phyloP scores from a whole-genome alignment of 306 rosid species.

The Clitoria ternatea region DNA sequence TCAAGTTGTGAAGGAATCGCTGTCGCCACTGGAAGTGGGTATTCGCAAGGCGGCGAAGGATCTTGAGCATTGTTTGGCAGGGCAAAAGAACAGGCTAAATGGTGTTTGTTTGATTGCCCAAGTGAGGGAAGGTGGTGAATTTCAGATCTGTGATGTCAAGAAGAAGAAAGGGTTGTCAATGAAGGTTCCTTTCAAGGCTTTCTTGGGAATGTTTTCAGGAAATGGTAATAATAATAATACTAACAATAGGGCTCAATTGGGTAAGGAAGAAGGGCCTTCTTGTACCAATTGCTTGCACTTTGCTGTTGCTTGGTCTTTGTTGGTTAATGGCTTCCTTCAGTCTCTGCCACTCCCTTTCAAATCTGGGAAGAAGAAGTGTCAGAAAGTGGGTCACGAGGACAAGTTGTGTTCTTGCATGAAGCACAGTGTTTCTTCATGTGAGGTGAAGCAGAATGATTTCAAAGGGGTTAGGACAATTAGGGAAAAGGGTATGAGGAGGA shows the following conservation, averaged over 20 bases:
- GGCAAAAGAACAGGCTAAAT: slow-evolving; percentile 43
- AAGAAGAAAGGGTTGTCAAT: slow-evolving; percentile 59
- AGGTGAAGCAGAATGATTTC: slow-evolving; percentile 49
- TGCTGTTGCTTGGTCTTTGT: slow-evolving; percentile 75
- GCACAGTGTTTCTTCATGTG: slow-evolving; percentile 48
- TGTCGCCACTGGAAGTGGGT: slow-evolving; percentile 75
- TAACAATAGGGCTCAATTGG: slow-evolving; percentile 36
- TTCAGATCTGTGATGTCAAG: slow-evolving; percentile 62
- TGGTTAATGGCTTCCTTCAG: slow-evolving; percentile 69
- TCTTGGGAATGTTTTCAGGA: slow-evolving; percentile 57
- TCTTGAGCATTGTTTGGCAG: slow-evolving; percentile 77
- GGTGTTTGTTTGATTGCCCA: slow-evolving; percentile 48
- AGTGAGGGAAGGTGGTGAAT: slow-evolving; percentile 45
- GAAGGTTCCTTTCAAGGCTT: slow-evolving; percentile 66
- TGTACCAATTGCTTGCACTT: slow-evolving; percentile 77
- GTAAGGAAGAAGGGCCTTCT: slow-evolving; percentile 60
- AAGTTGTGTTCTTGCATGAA: slow-evolving; percentile 44
- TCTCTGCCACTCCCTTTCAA: slow-evolving; percentile 80
- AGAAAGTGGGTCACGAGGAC: slow-evolving; percentile 56
- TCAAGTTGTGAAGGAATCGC: slow-evolving; percentile 68
- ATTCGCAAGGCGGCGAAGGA: slow-evolving; percentile 79
- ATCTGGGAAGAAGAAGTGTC: slow-evolving; percentile 60
- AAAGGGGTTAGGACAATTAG: slow-evolving; percentile 32
- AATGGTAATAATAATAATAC: slow-evolving; percentile 29
- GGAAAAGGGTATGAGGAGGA: slow-evolving; percentile 35